Percentiles rank a stretch among this genome's conserved stretches.
phyloP scores from a whole-genome alignment of 225 moss, liverwort and hornwort genomes.

The Polytrichum commune region DNA sequence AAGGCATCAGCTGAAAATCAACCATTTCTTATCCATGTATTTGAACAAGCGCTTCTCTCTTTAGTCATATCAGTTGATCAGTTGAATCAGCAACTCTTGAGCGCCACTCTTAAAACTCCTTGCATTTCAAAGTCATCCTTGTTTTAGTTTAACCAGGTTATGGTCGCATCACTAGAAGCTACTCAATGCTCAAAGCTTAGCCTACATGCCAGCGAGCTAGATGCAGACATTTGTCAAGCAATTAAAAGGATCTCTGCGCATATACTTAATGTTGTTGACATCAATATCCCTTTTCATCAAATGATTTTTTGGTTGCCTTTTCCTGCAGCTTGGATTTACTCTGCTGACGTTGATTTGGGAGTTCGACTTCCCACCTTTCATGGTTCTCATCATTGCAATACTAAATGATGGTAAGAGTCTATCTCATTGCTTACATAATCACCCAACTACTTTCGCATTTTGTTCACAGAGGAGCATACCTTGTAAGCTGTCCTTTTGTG shows the following conservation, averaged over 20 bases:
- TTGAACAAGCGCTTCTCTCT: no score
- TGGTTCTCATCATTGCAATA: constrained; percentile 71
- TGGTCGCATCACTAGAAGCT: no score
- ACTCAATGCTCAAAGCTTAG: no score
- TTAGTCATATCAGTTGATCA: no score
- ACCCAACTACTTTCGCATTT: not conserved
- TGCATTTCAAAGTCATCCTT: no score
- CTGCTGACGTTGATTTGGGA: constrained; percentile 61
- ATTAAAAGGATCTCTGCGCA: not conserved
- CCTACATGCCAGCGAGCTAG: no score
- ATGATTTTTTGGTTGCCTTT: not conserved
- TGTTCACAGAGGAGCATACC: not conserved
- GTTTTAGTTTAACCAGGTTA: no score
- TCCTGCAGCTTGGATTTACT: constrained; percentile 54
- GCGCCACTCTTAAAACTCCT: no score
- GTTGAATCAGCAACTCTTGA: no score
- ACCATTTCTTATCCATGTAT: no score
- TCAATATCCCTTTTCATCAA: not conserved
- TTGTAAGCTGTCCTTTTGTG: not conserved
- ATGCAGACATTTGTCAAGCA: no score
- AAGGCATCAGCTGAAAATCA: constrained; percentile 5
- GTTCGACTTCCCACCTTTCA: constrained; percentile 73
- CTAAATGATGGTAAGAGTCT: constrained; percentile 51
- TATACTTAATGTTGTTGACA: not conserved
- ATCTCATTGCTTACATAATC: not conserved